Base-by-base conservation (phyloP, 106 monocot species). In the Narthecium ossifragum region DNA sequence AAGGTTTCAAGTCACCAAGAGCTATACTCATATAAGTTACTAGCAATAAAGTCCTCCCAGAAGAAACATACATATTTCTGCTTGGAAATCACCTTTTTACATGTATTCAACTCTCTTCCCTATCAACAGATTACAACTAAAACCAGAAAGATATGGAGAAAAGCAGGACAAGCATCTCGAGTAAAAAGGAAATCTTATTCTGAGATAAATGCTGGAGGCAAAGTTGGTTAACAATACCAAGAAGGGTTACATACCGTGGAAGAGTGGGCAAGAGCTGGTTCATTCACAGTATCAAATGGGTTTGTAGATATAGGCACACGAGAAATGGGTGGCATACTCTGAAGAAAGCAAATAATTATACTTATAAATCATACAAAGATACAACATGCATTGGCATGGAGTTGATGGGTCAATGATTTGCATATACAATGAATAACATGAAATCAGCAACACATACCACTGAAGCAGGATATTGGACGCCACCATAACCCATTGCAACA, bases 401-500 rank as follows among this genome's bases (percentile, higher is more conserved):
- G n/a, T n/a, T n/a, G n/a, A n/a, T n/a, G n/a, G n/a, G n/a, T n/a
- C n/a, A n/a, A n/a, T n/a, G n/a, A n/a, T n/a, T n/a, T n/a, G n/a
- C n/a, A n/a, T n/a, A n/a, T n/a, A n/a, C n/a, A n/a, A n/a, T 43
- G 43, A 43, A 43, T 13, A 43, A 17, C 11, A 43, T 13, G 4
- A 13, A 43, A 17, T 17, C 14, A 18, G 43, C 43, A 43, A 43
- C 17, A 13, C 43, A 26, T 62, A 84, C 84, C 70, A 65, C 53
- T 79, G 57, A 37, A 51, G 66, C 27, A 61, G 76, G 84, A 77
- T 88, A 92, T 53, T 85, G 87, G 81, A 92, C 79, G 73, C 66
- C 79, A 70, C 66, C 78, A 71, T 81, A 88, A 8, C 75, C 87
- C 70, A 76, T 76, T 29, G 60, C 80, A 65, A 55, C 46, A 20